Evolutionary conservation across 371 early-diverging fungal species (phyloP).

Genomic region (Mortierella sp.): DNA sequence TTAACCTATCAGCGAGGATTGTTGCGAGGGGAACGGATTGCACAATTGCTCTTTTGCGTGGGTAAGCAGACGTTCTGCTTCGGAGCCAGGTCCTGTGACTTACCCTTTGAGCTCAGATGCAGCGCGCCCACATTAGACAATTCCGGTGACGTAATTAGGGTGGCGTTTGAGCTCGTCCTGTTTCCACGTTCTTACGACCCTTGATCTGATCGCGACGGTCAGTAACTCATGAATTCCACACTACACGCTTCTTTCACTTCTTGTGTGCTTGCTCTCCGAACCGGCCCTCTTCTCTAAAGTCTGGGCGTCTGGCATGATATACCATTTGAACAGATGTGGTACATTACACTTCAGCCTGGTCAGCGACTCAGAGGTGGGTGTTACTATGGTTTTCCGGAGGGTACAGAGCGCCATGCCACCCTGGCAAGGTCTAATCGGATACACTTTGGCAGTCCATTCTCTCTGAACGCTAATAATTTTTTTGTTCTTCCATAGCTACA

Average conservation of each 20-base stretch:
- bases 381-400: slow-evolving; percentile 22
- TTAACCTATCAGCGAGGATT: too few relatives aligned
- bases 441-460: slow-evolving; percentile 3
- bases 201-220: not conserved
- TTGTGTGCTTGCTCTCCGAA: slow-evolving; percentile 12
- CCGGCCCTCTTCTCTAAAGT: slow-evolving; percentile 24
- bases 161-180: too few relatives aligned
- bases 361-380: slow-evolving; percentile 23
- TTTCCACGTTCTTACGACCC: too few relatives aligned
- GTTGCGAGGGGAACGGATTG: too few relatives aligned
- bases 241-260: slow-evolving; percentile 5
- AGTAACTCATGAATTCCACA: slow-evolving; percentile 5
- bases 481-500: slow-evolving; percentile 4
- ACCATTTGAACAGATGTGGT: slow-evolving; percentile 20
- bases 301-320: slow-evolving; percentile 29
- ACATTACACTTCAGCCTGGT: slow-evolving; percentile 14
- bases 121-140: too few relatives aligned
- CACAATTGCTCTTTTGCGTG: too few relatives aligned
- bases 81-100: too few relatives aligned
- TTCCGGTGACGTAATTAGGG: too few relatives aligned
- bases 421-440: slow-evolving; percentile 18
- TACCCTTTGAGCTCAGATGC: too few relatives aligned
- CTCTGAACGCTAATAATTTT: slow-evolving; percentile 9
- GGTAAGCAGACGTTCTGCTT: too few relatives aligned
- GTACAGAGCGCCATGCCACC: slow-evolving; percentile 18